Base-by-base conservation (phyloP, 306 rosid species). In the Quercus parvula region DNA sequence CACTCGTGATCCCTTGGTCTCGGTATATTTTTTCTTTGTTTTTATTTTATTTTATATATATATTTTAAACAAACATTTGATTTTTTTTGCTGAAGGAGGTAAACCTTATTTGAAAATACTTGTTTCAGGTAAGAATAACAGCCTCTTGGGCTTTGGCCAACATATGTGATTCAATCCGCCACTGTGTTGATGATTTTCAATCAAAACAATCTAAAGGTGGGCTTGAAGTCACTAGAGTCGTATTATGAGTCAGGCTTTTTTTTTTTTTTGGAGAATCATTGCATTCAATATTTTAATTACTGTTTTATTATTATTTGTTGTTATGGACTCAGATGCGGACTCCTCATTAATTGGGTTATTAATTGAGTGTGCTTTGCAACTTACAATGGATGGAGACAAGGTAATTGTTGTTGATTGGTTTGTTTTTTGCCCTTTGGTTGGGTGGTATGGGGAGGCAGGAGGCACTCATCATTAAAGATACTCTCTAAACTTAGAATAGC, bases 101-200 rank as follows among this genome's bases (percentile, higher is more conserved):
- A 78, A 71, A 81, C 13, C 58, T 14, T 72, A 75, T 56, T 63
- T 58, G 70, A 55, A 69, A 61, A 46, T 64, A 10, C 8, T 78
- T 56, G 31, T 78, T 82, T 77, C 88, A 92, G 98, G 99, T 95
- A 69, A 85, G 94, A 84, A 90, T 93, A 83, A 90, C 97, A 22
- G 94, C 99, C 61, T 91, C 98, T 12, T 95, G 99, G 99, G 98
- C 99, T 71, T 81, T 95, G 91, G 99, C 97, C 84, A 95, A 95
- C 83, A 81, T 95, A 74, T 95, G 97, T 33, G 97, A 95, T 80
- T 91, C 98, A 73, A 79, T 92, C 73, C 84, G 90, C 76, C 90
- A 86, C 81, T 76, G 79, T 83, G 83, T 86, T 75, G 85, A 84
- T 75, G 81, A 81, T 70, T 84, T 83, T 79, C 81, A 84, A 4